Conservation (phyloP, 352 stramenopile genomes). For the Poterioochromonas sp. region DNA sequence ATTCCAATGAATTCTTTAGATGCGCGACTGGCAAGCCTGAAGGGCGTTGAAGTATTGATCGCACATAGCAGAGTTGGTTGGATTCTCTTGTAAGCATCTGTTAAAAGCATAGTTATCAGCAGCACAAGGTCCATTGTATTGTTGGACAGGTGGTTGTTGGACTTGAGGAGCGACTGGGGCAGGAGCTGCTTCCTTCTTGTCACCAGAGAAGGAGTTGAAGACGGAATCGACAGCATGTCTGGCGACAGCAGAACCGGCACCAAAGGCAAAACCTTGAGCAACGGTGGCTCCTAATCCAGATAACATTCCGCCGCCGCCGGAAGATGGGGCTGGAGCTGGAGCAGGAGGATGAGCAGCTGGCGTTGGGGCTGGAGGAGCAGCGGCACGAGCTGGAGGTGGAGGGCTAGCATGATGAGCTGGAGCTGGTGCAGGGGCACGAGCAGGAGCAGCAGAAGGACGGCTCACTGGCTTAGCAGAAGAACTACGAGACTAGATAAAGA, state of each 20-base stretch:
- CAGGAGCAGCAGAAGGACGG: neutral
- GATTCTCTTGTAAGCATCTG: conserved; percentile 61
- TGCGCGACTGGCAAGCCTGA: conserved; percentile 58
- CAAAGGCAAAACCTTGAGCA: conserved; percentile 63
- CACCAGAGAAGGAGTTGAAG: conserved; percentile 55
- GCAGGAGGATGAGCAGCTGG: conserved; percentile 3
- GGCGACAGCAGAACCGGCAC: conserved; percentile 63
- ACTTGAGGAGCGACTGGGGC: neutral
- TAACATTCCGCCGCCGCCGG: neutral
- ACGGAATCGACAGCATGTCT: conserved; percentile 58
- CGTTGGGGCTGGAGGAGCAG: too few relatives aligned
- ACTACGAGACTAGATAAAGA: neutral
- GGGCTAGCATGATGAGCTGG: neutral
- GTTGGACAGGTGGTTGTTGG: neutral
- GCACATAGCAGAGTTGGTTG: conserved; percentile 61
- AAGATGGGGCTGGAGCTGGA: conserved; percentile 14
- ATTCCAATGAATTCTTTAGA: neutral
- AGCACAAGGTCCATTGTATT: conserved; percentile 40
- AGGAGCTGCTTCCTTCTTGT: conserved; percentile 35
- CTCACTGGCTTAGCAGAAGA: neutral
- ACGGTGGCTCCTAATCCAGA: conserved; percentile 59
- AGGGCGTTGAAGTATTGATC: conserved; percentile 67
- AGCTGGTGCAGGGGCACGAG: neutral
- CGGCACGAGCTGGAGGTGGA: too few relatives aligned
- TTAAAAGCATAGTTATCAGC: conserved; percentile 64